phyloP scores from a whole-genome alignment of 352 stramenopile species.

The Phytophthora tentaculata region DNA sequence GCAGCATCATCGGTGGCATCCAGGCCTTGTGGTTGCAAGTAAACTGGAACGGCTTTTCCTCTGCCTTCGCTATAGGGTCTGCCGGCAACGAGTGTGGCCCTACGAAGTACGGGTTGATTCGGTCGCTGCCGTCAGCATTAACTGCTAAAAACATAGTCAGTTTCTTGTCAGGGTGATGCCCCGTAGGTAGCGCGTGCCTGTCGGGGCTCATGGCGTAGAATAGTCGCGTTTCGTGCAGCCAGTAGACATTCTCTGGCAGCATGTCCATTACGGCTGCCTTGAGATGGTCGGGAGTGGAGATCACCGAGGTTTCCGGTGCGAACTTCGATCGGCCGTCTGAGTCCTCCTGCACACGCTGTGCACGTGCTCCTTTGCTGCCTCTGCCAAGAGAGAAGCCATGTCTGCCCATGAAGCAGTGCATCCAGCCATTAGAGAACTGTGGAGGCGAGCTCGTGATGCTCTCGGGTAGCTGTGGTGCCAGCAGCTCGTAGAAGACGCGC shows the following conservation, averaged over 20 bases:
- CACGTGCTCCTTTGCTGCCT: slow-evolving; percentile 24
- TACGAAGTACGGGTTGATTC: slow-evolving; percentile 76
- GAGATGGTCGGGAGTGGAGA: slow-evolving; percentile 54
- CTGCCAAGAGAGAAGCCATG: slow-evolving; percentile 66
- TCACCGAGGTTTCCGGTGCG: slow-evolving; percentile 42
- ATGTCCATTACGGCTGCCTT: slow-evolving; percentile 51
- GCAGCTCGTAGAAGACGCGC: slow-evolving; percentile 67
- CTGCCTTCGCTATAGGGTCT: slow-evolving; percentile 4
- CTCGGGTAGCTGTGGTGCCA: slow-evolving; percentile 48
- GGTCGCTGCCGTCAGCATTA: slow-evolving; percentile 74
- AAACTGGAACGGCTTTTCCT: slow-evolving; percentile 58
- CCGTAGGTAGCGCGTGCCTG: slow-evolving; percentile 25
- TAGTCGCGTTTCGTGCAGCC: slow-evolving; percentile 76
- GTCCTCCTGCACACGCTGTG: slow-evolving; percentile 26
- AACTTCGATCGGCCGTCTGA: slow-evolving; percentile 36
- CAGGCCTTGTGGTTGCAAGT: slow-evolving; percentile 74
- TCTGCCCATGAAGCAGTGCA: slow-evolving; percentile 83
- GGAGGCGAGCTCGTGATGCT: slow-evolving; percentile 47
- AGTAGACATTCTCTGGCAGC: slow-evolving; percentile 70
- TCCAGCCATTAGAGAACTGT: slow-evolving; percentile 89
- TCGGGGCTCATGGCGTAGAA: slow-evolving; percentile 56
- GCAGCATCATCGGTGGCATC: slow-evolving; percentile 78
- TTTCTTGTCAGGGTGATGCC: slow-evolving; percentile 45
- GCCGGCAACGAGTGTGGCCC: slow-evolving; percentile 41
- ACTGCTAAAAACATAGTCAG: slow-evolving; percentile 69